Conservation (phyloP, 2,329 filamentous ascomycete genomes). For the Fusarium buharicum region DNA sequence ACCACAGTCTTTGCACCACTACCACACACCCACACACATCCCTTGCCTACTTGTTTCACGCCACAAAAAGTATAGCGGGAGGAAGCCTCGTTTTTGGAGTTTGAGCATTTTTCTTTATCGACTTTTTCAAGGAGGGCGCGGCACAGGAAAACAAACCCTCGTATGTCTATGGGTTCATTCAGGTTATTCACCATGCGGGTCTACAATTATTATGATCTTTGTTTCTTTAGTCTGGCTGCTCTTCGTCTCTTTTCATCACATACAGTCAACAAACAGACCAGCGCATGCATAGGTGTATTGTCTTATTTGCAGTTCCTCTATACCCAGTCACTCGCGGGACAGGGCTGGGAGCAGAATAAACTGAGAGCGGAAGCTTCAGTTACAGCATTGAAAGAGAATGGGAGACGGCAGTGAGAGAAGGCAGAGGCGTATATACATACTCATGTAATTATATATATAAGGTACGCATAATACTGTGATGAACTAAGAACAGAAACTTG, state of each 20-base stretch:
- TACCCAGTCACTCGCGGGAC: neutral
- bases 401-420: neutral
- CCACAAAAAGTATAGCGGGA: conserved; percentile 37
- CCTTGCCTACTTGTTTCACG: conserved; percentile 14
- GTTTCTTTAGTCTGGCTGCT: neutral
- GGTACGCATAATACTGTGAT: conserved; percentile 33
- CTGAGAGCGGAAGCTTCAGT: neutral
- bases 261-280: conserved; percentile 9
- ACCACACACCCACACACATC: conserved; percentile 4
- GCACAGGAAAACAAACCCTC: conserved; percentile 23
- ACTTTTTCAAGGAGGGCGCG: conserved; percentile 1
- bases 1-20: neutral
- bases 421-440: conserved; percentile 31
- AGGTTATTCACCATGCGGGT: conserved; percentile 4
- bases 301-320: conserved; percentile 6
- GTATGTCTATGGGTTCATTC: conserved; percentile 16
- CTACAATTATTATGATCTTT: conserved; percentile 6
- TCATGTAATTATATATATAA: conserved; percentile 40
- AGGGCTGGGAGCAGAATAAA: conserved; percentile 2
- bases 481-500: conserved; percentile 32
- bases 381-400: conserved; percentile 12
- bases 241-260: conserved; percentile 5
- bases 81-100: conserved; percentile 30
- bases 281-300: conserved; percentile 28
- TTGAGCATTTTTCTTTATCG: conserved; percentile 21